These are phyloP conservation scores for Thuja plicata DNA, from an alignment of 83 land plant genomes.

Conservation along the genomic window DNA sequence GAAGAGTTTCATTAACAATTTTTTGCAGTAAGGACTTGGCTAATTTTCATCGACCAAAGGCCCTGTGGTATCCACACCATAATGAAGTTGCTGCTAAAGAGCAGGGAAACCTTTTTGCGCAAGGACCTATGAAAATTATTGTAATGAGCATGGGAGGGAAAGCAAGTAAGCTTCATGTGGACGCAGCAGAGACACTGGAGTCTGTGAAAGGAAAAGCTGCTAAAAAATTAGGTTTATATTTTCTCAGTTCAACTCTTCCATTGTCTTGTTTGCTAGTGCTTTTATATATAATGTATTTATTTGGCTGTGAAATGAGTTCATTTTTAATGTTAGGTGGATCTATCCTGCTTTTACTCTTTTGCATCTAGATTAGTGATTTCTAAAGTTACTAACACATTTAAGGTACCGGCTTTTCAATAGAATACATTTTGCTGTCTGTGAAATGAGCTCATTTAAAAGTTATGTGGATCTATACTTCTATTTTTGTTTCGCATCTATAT, in stretches of 20 bases:
- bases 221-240: conserved; percentile 80
- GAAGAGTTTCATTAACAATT: not conserved
- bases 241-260: conserved; percentile 7
- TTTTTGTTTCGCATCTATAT: not conserved
- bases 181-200: conserved; percentile 80
- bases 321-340: not conserved
- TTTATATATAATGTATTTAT: not conserved
- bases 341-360: not conserved
- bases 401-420: not conserved
- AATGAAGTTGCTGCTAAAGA: conserved; percentile 89
- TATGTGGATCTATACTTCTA: not conserved
- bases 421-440: no score
- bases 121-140: conserved; percentile 89
- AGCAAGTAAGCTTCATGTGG: conserved; percentile 81
- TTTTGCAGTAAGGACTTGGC: conserved; percentile 90
- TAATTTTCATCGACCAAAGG: conserved; percentile 98
- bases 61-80: conserved; percentile 97
- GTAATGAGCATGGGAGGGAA: conserved; percentile 92
- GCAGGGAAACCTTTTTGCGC: conserved; percentile 66
- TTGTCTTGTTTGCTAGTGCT: not conserved
- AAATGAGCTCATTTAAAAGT: no score
- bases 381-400: not conserved
- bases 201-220: conserved; percentile 79
- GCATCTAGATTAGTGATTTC: not conserved
- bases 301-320: not conserved